These are phyloP conservation scores for Aspergillus viridinutans DNA, from an alignment of 2,329 filamentous ascomycete genomes.

Conservation along the genomic window DNA sequence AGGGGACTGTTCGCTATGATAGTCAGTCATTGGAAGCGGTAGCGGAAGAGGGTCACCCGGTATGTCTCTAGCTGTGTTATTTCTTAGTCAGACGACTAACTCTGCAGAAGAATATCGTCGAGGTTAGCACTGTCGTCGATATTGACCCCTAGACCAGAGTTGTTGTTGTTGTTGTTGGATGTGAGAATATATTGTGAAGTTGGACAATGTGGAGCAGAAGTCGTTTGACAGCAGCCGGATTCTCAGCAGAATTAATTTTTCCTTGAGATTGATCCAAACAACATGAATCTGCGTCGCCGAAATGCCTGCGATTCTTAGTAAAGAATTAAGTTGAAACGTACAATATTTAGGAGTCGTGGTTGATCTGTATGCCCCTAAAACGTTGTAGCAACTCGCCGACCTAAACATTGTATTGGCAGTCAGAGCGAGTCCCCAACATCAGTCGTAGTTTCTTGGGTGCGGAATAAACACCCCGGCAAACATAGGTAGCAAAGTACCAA, in stretches of 20 bases:
- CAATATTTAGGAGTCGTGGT: not conserved
- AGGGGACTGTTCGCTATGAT: conserved; percentile 21
- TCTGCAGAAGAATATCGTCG: no score
- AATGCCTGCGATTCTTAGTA: not conserved
- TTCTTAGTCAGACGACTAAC: not conserved
- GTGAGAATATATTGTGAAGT: not conserved
- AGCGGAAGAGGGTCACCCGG: conserved; percentile 5
- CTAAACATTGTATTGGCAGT: not conserved
- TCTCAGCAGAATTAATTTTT: not conserved
- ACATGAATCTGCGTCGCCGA: not conserved
- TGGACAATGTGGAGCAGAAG: not conserved
- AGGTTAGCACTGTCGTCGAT: not conserved
- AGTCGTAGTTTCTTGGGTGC: not conserved
- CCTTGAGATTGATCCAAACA: not conserved
- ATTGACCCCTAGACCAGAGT: not conserved
- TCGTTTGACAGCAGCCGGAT: not conserved
- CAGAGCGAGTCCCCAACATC: not conserved
- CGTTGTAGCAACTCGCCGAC: not conserved
- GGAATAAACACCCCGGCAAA: conserved; percentile 5
- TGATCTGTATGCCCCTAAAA: not conserved
- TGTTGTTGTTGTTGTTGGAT: not conserved
- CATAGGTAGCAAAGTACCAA: not conserved
- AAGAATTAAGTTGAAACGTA: not conserved
- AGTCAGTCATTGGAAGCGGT: conserved; percentile 14
- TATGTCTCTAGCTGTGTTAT: not conserved